phyloP scores from a whole-genome alignment of 768 basidiomycete genomes.

The Scleroderma citrinum region DNA sequence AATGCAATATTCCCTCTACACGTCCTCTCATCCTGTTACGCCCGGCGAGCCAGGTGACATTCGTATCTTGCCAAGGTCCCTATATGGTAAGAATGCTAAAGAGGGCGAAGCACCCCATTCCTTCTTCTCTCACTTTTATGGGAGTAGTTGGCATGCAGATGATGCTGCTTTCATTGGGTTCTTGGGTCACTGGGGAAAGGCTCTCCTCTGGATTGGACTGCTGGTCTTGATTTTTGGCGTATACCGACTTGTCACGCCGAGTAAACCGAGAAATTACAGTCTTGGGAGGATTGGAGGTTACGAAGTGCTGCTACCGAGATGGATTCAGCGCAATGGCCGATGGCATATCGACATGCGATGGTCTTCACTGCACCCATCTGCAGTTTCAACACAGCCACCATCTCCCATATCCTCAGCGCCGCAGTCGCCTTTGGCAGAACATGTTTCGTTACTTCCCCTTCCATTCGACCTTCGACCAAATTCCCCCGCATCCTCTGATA shows the following conservation, averaged over 20 bases:
- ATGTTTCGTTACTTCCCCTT: slow-evolving; percentile 53
- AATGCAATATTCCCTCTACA: slow-evolving; percentile 86
- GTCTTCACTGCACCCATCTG: slow-evolving; percentile 42
- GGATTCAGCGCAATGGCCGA: slow-evolving; percentile 62
- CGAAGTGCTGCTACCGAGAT: slow-evolving; percentile 72
- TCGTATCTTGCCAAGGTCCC: slow-evolving; percentile 87
- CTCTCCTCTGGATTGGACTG: slow-evolving; percentile 79
- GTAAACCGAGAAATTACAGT: slow-evolving; percentile 54
- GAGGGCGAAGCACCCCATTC: slow-evolving; percentile 78
- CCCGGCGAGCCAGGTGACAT: slow-evolving; percentile 57
- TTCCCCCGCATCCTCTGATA: slow-evolving; percentile 49
- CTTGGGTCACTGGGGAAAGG: slow-evolving; percentile 83
- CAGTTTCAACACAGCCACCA: slow-evolving; percentile 34
- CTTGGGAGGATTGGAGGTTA: slow-evolving; percentile 65
- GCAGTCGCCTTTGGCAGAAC: slow-evolving; percentile 44
- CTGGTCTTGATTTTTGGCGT: slow-evolving; percentile 66
- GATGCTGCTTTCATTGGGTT: slow-evolving; percentile 98
- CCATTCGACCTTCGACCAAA: slow-evolving; percentile 53
- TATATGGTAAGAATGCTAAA: slow-evolving; percentile 97
- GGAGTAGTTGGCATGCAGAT: slow-evolving; percentile 97
- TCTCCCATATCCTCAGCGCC: slow-evolving; percentile 45
- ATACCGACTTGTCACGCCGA: slow-evolving; percentile 48
- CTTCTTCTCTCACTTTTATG: slow-evolving; percentile 97
- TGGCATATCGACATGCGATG: slow-evolving; percentile 68
- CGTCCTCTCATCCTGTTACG: slow-evolving; percentile 56